phyloP scores from a whole-genome alignment of 768 basidiomycete genomes.

The Serendipita sp. region DNA sequence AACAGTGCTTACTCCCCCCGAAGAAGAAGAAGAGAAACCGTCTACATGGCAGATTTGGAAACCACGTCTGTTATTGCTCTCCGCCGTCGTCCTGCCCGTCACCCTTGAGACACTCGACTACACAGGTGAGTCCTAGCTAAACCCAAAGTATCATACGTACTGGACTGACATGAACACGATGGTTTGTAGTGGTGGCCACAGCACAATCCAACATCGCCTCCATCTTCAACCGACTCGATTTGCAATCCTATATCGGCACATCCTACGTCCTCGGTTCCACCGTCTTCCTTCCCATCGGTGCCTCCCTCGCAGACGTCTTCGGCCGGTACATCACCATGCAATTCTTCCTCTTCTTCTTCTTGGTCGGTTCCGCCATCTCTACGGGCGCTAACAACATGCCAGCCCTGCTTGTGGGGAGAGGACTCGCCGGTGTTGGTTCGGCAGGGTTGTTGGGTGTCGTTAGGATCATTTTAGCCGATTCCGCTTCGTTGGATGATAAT shows the following conservation, averaged over 20 bases:
- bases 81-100: constrained; percentile 26
- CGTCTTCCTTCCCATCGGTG: constrained; percentile 24
- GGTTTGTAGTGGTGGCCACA: constrained; percentile 31
- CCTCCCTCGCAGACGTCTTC: constrained; percentile 32
- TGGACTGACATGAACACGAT: too few species aligned
- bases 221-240: constrained; percentile 10
- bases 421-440: too few species aligned
- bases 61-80: background rate
- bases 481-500: constrained; percentile 24
- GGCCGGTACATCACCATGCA: constrained; percentile 34
- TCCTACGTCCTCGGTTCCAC: too few species aligned
- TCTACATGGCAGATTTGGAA: background rate
- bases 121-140: constrained; percentile 14
- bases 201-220: constrained; percentile 36
- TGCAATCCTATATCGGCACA: too few species aligned
- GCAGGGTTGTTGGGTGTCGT: too few species aligned
- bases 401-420: too few species aligned
- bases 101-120: constrained; percentile 26
- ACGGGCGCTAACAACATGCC: too few species aligned
- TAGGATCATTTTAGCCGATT: constrained; percentile 24
- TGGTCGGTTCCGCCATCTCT: constrained; percentile 22
- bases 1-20: too few species aligned
- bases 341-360: constrained; percentile 27
- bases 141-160: too few species aligned
- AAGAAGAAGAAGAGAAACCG: background rate